Percentiles rank a stretch among this genome's conserved stretches.
These are phyloP conservation scores for Hypoxylon intermedium DNA, from an alignment of 495 filamentous ascomycete genomes.

Conservation along the genomic window DNA sequence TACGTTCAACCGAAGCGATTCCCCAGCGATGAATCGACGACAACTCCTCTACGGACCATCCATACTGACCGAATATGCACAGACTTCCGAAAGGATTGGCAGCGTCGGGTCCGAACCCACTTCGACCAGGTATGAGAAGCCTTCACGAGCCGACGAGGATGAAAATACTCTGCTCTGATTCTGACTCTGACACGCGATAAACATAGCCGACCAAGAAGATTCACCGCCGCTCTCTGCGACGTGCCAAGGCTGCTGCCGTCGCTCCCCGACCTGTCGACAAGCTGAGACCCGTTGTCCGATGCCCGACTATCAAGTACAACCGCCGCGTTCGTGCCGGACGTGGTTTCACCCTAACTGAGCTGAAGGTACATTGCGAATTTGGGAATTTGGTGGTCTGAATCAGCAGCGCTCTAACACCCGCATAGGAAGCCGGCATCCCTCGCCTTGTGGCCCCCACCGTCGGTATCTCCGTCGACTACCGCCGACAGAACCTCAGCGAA, in stretches of 20 bases:
- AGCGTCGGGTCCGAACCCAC: conserved; percentile 95
- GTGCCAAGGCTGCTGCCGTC: conserved; percentile 88
- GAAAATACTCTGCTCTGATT: too few species aligned
- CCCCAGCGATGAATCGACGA: conserved; percentile 25
- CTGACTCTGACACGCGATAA: conserved; percentile 47
- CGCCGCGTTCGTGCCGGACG: conserved; percentile 94
- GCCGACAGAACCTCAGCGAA: conserved; percentile 94
- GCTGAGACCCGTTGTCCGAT: conserved; percentile 92
- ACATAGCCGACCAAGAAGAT: conserved; percentile 91
- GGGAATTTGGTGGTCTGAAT: too few species aligned
- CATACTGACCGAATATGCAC: conserved; percentile 35
- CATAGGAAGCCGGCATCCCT: conserved; percentile 91
- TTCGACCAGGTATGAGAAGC: conserved; percentile 89
- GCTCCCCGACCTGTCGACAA: conserved; percentile 97
- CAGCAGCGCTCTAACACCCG: conserved; percentile 39
- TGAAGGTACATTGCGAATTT: conserved; percentile 76
- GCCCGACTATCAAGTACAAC: conserved; percentile 95
- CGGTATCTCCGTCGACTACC: conserved; percentile 95
- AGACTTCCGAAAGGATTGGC: conserved; percentile 99
- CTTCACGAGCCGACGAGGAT: too few species aligned
- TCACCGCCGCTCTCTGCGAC: conserved; percentile 85
- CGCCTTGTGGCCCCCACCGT: conserved; percentile 92
- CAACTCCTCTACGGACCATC: conserved; percentile 11
- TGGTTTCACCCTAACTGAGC: conserved; percentile 94
- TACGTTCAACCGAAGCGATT: conserved; percentile 56